These are phyloP conservation scores for Pseudohalonectria lignicola DNA, from an alignment of 2,329 filamentous ascomycete species.

Conservation along the genomic window DNA sequence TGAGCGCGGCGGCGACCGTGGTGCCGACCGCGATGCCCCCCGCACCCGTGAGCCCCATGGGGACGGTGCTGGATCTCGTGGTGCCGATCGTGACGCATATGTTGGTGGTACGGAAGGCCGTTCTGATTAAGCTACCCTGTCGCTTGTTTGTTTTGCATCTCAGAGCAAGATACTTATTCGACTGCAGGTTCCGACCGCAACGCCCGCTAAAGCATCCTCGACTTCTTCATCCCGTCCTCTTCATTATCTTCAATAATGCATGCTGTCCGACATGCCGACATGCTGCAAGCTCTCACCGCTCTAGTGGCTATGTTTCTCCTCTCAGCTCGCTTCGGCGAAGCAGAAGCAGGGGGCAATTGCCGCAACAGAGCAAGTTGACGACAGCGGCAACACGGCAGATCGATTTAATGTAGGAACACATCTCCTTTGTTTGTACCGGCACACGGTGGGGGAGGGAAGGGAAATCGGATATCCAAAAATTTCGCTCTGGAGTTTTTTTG, in stretches of 20 bases:
- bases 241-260: too few species aligned
- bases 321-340: too few species aligned
- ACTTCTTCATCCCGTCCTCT: background rate
- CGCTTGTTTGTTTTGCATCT: background rate
- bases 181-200: background rate
- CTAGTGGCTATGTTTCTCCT: too few species aligned
- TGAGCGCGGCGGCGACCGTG: constrained; percentile 37
- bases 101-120: too few species aligned
- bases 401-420: background rate
- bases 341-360: too few species aligned
- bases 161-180: background rate
- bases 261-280: too few species aligned
- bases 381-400: background rate
- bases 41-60: constrained; percentile 23
- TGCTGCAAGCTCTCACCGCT: too few species aligned
- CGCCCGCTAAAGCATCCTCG: background rate
- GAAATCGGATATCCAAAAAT: background rate
- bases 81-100: constrained; percentile 1
- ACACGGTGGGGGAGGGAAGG: background rate
- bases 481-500: background rate
- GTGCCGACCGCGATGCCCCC: constrained; percentile 30
- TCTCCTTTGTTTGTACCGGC: background rate
- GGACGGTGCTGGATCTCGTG: constrained; percentile 1
- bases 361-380: too few species aligned
- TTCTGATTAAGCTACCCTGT: background rate